Evolutionary conservation across 139 green algal species (phyloP), one percentile per base, ranked within the genome.

Genomic region (Coccomyxa sp.): DNA sequence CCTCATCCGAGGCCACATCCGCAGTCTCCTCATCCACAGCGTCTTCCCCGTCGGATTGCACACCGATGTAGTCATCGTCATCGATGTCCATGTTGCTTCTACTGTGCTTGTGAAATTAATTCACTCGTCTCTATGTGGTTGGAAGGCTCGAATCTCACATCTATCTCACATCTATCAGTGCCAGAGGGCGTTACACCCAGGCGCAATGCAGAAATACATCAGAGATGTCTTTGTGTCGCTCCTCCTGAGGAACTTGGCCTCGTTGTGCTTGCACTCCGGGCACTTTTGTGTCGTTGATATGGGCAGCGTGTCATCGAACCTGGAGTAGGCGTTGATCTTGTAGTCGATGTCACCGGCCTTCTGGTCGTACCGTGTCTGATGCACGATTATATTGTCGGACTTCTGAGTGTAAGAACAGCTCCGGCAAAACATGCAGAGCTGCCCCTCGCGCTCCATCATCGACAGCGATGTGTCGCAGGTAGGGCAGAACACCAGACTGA

Each of bases 171-270:
- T 58, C 44, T 58, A 14, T 58, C 44, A 58, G 44, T 58, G 44
- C 44, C 44, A 58, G 44, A 58, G 44, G 44, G 44, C 44, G 44
- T 58, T 58, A 14, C 44, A 58, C 44, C 44, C 44, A 14, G 44
- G 44, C 10, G 44, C 44, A 14, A 58, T 58, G 44, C 44, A 58
- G 44, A 58, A 58, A 58, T 58, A 58, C 44, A 58, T 58, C 44
- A 58, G 44, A 58, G 44, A 58, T 58, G 44, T 58, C 44, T 58
- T 58, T 58, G 44, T 58, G 44, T 58, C 44, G 44, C 44, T 58
- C 44, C 44, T 58, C 44, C 44, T 58, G 14, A 58, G 44, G 44
- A 58, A 58, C 44, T 58, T 58, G 44, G 44, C 44, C 44, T 58
- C 44, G 44, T 58, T 58, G 44, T 58, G 44, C 44, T 58, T 58